phyloP scores from a whole-genome alignment of 2,329 filamentous ascomycete genomes.

The Penicillium sp. region DNA sequence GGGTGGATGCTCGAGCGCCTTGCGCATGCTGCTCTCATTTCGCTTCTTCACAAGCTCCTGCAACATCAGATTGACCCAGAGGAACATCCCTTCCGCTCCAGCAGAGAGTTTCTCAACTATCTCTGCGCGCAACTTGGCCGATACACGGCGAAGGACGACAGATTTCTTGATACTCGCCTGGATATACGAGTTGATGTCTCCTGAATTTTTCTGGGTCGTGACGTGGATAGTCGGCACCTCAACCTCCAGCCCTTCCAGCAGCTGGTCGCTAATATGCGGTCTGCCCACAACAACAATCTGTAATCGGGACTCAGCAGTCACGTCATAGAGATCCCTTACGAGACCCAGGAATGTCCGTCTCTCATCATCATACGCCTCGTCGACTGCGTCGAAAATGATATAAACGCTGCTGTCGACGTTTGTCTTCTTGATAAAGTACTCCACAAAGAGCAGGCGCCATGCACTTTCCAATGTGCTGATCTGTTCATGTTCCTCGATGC shows the following conservation, averaged over 20 bases:
- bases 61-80: constrained; percentile 57
- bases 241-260: constrained; percentile 40
- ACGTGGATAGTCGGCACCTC: constrained; percentile 49
- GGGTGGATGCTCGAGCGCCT: constrained; percentile 53
- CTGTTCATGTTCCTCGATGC: constrained; percentile 43
- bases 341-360: constrained; percentile 45
- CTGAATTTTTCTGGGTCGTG: constrained; percentile 48
- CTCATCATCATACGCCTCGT: constrained; percentile 50
- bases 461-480: constrained; percentile 53
- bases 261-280: constrained; percentile 47
- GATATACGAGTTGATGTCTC: constrained; percentile 52
- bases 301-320: constrained; percentile 25
- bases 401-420: constrained; percentile 42
- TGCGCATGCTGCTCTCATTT: constrained; percentile 45
- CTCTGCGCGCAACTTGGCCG: constrained; percentile 33
- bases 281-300: constrained; percentile 47
- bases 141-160: constrained; percentile 43
- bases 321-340: constrained; percentile 34
- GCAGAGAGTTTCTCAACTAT: constrained; percentile 48
- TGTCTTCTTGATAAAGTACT: constrained; percentile 43
- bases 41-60: constrained; percentile 54
- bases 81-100: constrained; percentile 55
- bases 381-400: constrained; percentile 55
- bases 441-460: constrained; percentile 48
- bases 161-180: constrained; percentile 47